Conservation (phyloP, 2,329 filamentous ascomycete genomes). For the Ascosphaera aggregata region DNA sequence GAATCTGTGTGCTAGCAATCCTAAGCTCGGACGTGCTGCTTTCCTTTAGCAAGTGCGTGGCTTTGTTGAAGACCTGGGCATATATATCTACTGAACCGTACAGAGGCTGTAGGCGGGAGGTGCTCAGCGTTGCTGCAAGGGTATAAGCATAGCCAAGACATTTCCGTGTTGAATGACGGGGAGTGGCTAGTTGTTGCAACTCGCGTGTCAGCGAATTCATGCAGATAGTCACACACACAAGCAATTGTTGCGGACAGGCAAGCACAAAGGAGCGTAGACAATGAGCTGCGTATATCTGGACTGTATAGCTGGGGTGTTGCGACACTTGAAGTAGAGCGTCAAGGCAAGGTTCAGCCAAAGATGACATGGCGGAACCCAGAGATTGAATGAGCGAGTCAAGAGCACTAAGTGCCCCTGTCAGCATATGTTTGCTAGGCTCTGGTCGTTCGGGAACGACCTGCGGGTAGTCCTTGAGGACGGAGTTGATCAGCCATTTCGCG, state of each 20-base stretch:
- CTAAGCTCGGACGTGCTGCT: constrained; percentile 79
- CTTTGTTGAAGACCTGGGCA: constrained; percentile 72
- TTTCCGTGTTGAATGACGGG: constrained; percentile 53
- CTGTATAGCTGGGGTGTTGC: constrained; percentile 87
- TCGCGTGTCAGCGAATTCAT: constrained; percentile 90
- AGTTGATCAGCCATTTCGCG: constrained; percentile 60
- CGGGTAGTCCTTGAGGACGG: constrained; percentile 82
- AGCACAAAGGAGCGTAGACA: constrained; percentile 73
- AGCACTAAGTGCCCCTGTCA: constrained; percentile 58
- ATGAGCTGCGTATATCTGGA: constrained; percentile 71
- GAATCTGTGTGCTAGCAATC: constrained; percentile 80
- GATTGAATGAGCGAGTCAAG: constrained; percentile 55
- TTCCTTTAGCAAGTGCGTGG: constrained; percentile 75
- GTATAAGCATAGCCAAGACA: constrained; percentile 86
- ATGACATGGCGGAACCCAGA: constrained; percentile 59
- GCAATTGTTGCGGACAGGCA: constrained; percentile 74
- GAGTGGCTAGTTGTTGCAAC: constrained; percentile 49
- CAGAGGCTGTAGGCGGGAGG: constrained; percentile 64
- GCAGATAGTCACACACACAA: constrained; percentile 80
- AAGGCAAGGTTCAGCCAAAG: constrained; percentile 59
- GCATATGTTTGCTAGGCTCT: constrained; percentile 68
- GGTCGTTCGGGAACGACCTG: constrained; percentile 67
- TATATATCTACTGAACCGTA: constrained; percentile 94
- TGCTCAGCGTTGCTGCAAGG: constrained; percentile 72
- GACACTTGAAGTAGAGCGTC: constrained; percentile 77